Conservation (phyloP, 176 grass and related monocot genomes). For the Juncus effusus region DNA sequence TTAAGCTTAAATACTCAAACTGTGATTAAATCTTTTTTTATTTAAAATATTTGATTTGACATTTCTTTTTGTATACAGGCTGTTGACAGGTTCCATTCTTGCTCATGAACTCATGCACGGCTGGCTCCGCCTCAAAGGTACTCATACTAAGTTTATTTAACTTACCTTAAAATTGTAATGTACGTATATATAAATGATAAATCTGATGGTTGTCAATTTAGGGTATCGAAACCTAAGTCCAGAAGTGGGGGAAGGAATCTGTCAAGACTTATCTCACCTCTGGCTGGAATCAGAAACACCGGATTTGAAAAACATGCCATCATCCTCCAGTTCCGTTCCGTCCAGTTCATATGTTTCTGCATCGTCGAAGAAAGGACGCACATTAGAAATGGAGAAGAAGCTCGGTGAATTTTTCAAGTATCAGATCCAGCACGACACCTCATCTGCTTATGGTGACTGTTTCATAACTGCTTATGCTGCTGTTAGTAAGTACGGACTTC, state of each 20-base stretch:
- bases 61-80: conserved; percentile 40
- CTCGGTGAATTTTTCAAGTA: conserved; percentile 94
- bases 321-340: conserved; percentile 35
- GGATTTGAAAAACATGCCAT: conserved; percentile 21
- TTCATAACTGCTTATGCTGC: conserved; percentile 75
- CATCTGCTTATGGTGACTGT: conserved; percentile 71
- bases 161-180: background rate
- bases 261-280: conserved; percentile 80
- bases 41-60: background rate
- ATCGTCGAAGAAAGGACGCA: conserved; percentile 76
- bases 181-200: background rate
- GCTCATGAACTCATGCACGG: conserved; percentile 94
- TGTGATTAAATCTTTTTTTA: background rate
- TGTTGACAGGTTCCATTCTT: conserved; percentile 91
- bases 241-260: conserved; percentile 88
- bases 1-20: background rate
- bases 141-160: background rate
- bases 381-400: conserved; percentile 83
- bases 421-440: conserved; percentile 85
- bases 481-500: conserved; percentile 71
- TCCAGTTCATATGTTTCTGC: conserved; percentile 47
- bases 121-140: conserved; percentile 92
- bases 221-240: conserved; percentile 65
- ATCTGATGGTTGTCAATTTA: conserved; percentile 29
- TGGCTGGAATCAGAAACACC: conserved; percentile 96